These are phyloP conservation scores for Ustilago xerochloae DNA, from an alignment of 1,284 basidiomycete genomes.

Conservation along the genomic window DNA sequence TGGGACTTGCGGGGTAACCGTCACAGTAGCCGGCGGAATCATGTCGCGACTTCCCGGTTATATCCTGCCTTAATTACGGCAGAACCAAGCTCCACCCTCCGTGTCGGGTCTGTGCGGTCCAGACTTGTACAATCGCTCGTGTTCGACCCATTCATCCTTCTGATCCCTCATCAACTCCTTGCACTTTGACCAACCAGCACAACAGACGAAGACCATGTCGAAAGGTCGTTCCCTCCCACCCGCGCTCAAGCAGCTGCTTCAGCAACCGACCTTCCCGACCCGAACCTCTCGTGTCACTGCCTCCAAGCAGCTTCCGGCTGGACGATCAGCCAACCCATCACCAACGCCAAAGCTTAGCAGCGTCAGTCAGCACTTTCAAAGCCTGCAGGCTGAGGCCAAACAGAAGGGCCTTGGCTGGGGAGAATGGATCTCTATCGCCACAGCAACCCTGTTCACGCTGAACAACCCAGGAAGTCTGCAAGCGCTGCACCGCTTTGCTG, in stretches of 20 bases:
- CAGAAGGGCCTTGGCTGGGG: constrained; percentile 75
- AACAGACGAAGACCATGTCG: no score
- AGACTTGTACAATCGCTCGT: no score
- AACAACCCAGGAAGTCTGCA: constrained; percentile 84
- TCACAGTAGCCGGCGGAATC: no score
- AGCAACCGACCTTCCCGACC: constrained; percentile 76
- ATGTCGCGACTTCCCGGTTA: no score
- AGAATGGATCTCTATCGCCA: constrained; percentile 87
- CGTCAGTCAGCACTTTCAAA: constrained; percentile 71
- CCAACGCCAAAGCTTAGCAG: constrained; percentile 76
- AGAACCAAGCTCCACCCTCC: no score
- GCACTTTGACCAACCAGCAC: no score
- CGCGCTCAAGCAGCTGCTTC: constrained; percentile 78
- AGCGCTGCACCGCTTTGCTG: constrained; percentile 81
- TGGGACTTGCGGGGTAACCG: no score
- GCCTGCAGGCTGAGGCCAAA: constrained; percentile 76
- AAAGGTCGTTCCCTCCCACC: constrained; percentile 64
- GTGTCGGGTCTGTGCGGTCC: no score
- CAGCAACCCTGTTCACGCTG: constrained; percentile 82
- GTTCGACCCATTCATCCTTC: no score
- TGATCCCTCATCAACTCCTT: no score
- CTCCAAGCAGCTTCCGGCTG: constrained; percentile 43
- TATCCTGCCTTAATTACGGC: no score
- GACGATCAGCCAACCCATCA: constrained; percentile 73
- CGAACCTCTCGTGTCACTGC: constrained; percentile 71